Evolutionary conservation across 2,329 filamentous ascomycete species (phyloP).

Genomic region (Fusarium bactridioides): DNA sequence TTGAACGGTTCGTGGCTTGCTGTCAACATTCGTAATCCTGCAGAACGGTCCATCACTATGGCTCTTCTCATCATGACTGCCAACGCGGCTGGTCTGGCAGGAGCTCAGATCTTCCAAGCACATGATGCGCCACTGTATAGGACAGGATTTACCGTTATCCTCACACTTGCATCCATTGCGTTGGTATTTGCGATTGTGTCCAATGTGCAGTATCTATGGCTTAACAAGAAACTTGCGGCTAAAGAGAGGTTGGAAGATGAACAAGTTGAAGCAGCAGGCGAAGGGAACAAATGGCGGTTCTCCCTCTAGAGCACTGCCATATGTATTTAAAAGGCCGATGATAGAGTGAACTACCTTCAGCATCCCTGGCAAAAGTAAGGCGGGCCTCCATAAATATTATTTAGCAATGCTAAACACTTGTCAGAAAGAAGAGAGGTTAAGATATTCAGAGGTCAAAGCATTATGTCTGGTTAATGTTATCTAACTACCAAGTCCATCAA

Average conservation of each 20-base stretch:
- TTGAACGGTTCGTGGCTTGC: not conserved
- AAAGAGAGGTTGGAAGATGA: not conserved
- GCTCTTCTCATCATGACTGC: not conserved
- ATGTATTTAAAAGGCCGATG: too few relatives aligned
- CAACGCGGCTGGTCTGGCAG: not conserved
- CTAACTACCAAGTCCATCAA: not conserved
- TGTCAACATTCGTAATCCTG: not conserved
- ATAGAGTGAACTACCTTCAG: too few relatives aligned
- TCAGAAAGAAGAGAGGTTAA: accelerated
- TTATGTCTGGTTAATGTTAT: not conserved
- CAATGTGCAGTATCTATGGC: not conserved
- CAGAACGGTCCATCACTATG: not conserved
- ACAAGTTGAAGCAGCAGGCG: not conserved
- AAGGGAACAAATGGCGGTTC: not conserved
- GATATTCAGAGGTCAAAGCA: not conserved
- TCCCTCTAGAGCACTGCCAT: not conserved
- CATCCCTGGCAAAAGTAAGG: too few relatives aligned
- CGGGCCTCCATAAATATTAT: too few relatives aligned
- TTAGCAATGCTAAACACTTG: too few relatives aligned
- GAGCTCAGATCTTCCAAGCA: not conserved
- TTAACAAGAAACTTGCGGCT: not conserved
- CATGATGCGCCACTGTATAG: not conserved
- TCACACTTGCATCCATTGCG: not conserved
- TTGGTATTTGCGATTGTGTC: not conserved
- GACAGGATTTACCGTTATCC: not conserved